phyloP scores from a whole-genome alignment of 2,329 filamentous ascomycete species.

The Stagonosporopsis chrysanthemi region DNA sequence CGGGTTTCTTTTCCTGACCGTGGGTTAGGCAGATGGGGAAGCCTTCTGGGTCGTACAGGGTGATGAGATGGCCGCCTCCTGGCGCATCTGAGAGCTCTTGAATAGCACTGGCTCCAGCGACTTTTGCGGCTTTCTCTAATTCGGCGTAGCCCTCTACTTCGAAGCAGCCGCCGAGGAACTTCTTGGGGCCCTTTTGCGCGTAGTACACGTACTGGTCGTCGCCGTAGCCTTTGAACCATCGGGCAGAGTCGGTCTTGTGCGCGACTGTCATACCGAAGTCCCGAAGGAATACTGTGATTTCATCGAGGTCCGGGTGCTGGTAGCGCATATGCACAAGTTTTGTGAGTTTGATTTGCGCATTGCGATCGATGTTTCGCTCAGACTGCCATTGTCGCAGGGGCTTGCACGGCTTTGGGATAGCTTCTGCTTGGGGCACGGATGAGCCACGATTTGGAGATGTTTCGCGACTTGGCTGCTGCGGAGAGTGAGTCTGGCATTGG shows the following conservation, averaged over 20 bases:
- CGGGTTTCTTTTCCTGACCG: slow-evolving; percentile 59
- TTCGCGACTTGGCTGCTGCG: slow-evolving; percentile 41
- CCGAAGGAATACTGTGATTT: slow-evolving; percentile 56
- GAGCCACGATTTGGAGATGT: slow-evolving; percentile 52
- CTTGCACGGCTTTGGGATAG: slow-evolving; percentile 47
- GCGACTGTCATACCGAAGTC: slow-evolving; percentile 49
- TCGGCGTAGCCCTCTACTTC: slow-evolving; percentile 65
- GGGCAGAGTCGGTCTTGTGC: slow-evolving; percentile 43
- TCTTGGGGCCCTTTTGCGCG: slow-evolving; percentile 57
- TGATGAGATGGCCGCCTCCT: slow-evolving; percentile 61
- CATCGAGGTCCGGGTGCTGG: slow-evolving; percentile 59
- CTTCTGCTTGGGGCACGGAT: slow-evolving; percentile 50
- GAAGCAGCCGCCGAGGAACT: slow-evolving; percentile 66
- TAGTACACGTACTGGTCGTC: slow-evolving; percentile 67
- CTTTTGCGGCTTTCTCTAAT: slow-evolving; percentile 56
- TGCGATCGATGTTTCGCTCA: slow-evolving; percentile 51
- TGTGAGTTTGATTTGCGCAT: slow-evolving; percentile 56
- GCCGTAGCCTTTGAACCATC: slow-evolving; percentile 69
- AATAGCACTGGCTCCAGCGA: slow-evolving; percentile 59
- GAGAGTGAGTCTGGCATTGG: not conserved
- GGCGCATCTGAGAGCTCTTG: slow-evolving; percentile 60
- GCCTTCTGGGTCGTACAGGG: slow-evolving; percentile 57
- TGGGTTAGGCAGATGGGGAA: slow-evolving; percentile 66
- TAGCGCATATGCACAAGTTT: slow-evolving; percentile 63
- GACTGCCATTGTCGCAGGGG: slow-evolving; percentile 50